These are phyloP conservation scores for Penicillium capsulatum DNA, from an alignment of 2,329 filamentous ascomycete species.

Conservation along the genomic window DNA sequence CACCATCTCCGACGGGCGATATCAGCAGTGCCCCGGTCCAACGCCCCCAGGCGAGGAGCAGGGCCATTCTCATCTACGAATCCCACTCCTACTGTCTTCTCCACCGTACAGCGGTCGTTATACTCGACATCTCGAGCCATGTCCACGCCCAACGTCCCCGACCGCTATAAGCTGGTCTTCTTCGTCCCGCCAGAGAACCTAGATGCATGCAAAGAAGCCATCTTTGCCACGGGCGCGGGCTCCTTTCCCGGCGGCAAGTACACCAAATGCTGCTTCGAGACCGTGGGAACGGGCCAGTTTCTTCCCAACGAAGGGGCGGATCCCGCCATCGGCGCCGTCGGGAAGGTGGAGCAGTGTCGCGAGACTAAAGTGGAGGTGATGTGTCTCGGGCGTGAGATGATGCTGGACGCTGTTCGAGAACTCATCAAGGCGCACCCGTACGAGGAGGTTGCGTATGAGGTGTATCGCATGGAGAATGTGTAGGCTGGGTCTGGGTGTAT, in stretches of 20 bases:
- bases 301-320: conserved; percentile 38
- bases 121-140: conserved; percentile 16
- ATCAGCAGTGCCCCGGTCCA: too few relatives aligned
- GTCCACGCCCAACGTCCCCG: conserved; percentile 19
- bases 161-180: conserved; percentile 44
- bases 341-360: conserved; percentile 38
- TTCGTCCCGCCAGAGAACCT: conserved; percentile 39
- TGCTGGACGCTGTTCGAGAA: conserved; percentile 39
- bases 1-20: not conserved
- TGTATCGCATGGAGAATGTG: conserved; percentile 43
- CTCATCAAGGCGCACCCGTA: conserved; percentile 45
- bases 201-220: conserved; percentile 40
- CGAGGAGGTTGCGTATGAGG: conserved; percentile 45
- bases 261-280: conserved; percentile 39
- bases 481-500: conserved; percentile 9
- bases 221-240: conserved; percentile 42
- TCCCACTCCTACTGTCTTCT: not conserved
- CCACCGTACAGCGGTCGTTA: not conserved
- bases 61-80: not conserved
- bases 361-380: conserved; percentile 45
- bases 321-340: conserved; percentile 40
- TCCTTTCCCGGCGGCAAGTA: conserved; percentile 42
- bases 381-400: conserved; percentile 38
- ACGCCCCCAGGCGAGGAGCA: too few relatives aligned
- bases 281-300: conserved; percentile 41